Evolutionary conservation across 2,329 filamentous ascomycete genomes (phyloP), one percentile per base, ranked within the genome.

Genomic region (Rhexocercosporidium sp.): DNA sequence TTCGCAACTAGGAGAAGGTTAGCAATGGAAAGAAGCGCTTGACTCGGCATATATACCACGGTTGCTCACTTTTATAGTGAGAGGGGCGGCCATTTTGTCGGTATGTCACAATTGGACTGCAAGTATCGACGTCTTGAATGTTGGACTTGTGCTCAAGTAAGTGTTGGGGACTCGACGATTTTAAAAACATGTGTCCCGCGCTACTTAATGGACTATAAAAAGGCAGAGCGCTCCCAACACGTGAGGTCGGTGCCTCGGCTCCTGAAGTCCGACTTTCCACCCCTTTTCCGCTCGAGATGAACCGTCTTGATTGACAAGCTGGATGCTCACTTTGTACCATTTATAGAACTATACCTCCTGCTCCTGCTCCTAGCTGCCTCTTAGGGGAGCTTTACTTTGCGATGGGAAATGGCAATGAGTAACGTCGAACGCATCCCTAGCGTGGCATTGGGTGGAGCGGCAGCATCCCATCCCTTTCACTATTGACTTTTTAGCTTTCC

Each of bases 1-100:
- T 75, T 76, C 29, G 72, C 59, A 63, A 71, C 76, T 78, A 62
- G 41, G 20, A 12, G 12, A 39, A 59, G 39, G 59, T 65, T 53
- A 65, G 64, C 29, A 3, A 18, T 9, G 67, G 34, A 66, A 53
- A 16, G 18, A 14, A 34, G 12, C 56, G 14, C 8, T 31, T 39
- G 27, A 20, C 25, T 9, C 9, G 37, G 12, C 6, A 12, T 20
- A 49, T 65, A 22, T 70, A 73, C 71, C 61, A 56, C 71, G 66
- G 66, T 70, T 73, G 31, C 61, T 65, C 59, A 73, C 66, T 47
- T 73, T 71, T 20, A 73, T 41, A 31, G 59, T 72, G 9, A 61
- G 31, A 6, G 54, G 25, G 20, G 56, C 12, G 2, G 56, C 41
- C 63, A 65, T 65, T 11, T 0, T 61, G 31, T 44, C 46, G 44